phyloP scores from a whole-genome alignment of 371 early-diverging fungal genomes.

The Blyttiomyces sp. region DNA sequence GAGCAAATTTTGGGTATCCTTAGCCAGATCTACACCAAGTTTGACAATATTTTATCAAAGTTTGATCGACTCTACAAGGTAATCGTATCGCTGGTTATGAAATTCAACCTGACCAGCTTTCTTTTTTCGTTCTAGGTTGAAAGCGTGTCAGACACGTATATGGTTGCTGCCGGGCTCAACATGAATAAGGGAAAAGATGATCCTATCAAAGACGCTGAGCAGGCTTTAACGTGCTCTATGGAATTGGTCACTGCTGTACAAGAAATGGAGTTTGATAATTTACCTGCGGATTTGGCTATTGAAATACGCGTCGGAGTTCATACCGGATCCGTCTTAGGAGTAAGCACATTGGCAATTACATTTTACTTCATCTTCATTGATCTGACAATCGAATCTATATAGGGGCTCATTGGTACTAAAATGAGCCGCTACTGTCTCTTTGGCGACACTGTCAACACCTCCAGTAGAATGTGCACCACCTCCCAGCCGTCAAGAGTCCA shows the following conservation, averaged over 20 bases:
- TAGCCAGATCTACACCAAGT: constrained; percentile 35
- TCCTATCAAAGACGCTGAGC: neutral
- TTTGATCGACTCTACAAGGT: constrained; percentile 35
- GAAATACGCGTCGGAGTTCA: constrained; percentile 31
- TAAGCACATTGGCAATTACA: too few relatives aligned
- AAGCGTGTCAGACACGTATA: constrained; percentile 29
- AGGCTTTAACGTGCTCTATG: constrained; percentile 14
- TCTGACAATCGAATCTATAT: too few relatives aligned
- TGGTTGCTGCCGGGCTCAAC: constrained; percentile 30
- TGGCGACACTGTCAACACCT: constrained; percentile 47
- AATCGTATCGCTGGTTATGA: too few relatives aligned
- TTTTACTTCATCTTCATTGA: too few relatives aligned
- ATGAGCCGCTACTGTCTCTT: constrained; percentile 50
- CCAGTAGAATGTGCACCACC: constrained; percentile 39
- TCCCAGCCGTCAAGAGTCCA: constrained; percentile 8
- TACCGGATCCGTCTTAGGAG: too few relatives aligned
- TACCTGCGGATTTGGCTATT: constrained; percentile 11
- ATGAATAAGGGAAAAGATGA: too few relatives aligned
- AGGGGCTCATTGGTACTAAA: constrained; percentile 40
- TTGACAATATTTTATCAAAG: constrained; percentile 34
- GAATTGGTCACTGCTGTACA: constrained; percentile 13
- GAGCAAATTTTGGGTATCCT: constrained; percentile 34
- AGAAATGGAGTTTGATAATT: constrained; percentile 12
- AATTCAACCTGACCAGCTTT: too few relatives aligned
- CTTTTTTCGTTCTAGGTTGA: constrained; percentile 38